Conservation (phyloP, 192 early-diverging fungal species). For the Polychytrium aggregatum region DNA sequence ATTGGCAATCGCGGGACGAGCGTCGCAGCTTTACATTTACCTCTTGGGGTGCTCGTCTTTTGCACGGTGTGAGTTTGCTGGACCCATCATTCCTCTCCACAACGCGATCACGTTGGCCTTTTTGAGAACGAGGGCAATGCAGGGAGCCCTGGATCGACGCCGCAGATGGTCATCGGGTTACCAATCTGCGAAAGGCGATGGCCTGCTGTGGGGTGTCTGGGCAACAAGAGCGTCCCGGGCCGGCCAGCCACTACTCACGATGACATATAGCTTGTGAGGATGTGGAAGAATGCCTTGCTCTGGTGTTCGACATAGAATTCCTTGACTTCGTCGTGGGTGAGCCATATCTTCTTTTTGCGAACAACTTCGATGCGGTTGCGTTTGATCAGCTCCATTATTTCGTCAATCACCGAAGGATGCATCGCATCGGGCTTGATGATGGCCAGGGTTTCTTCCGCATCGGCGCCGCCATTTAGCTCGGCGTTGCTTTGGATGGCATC, state of each 20-base stretch:
- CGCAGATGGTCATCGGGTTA: too few species aligned
- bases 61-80: conserved; percentile 31
- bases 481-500: too few species aligned
- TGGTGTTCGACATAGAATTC: conserved; percentile 45
- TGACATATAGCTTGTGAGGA: conserved; percentile 33
- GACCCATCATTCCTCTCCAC: conserved; percentile 47
- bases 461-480: too few species aligned
- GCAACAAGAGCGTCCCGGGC: too few species aligned
- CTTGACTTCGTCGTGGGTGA: conserved; percentile 27
- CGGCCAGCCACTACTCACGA: conserved; percentile 16
- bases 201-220: too few species aligned
- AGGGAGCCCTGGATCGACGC: conserved; percentile 23
- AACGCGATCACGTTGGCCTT: conserved; percentile 34
- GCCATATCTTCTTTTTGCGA: conserved; percentile 37
- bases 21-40: too few species aligned
- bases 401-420: conserved; percentile 27
- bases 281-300: conserved; percentile 31
- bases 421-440: conserved; percentile 56
- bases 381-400: conserved; percentile 30
- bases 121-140: conserved; percentile 31
- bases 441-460: conserved; percentile 35
- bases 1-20: too few species aligned
- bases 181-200: too few species aligned
- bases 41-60: conserved; percentile 31
- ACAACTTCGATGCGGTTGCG: conserved; percentile 36